Evolutionary conservation across 2,329 filamentous ascomycete species (phyloP), one percentile per base, ranked within the genome.

Genomic region (Pestalotiopsis sp.): DNA sequence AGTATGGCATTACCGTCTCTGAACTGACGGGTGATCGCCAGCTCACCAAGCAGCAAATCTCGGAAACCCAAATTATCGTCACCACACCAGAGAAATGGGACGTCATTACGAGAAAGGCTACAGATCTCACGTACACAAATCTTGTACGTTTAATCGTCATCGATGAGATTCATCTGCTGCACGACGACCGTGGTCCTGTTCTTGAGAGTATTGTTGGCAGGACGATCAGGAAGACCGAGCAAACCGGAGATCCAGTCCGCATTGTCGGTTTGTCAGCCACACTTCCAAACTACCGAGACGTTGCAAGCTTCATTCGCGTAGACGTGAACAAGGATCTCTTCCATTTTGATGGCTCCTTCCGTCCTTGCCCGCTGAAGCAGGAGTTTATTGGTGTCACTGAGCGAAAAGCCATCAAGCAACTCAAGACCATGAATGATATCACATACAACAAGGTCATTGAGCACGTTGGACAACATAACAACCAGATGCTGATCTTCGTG

Each of bases 21-120:
- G 96, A 99, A 81, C 85, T 99, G 76, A 99, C 96, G 70, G 96
- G 96, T 83, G 96, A 99, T 83, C 93, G 96, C 66, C 96, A 98
- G 82, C 91, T 99, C 78, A 99, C 95, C 23, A 99, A 99, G 82
- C 94, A 97, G 80, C 96, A 99, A 84, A 98, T 99, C 71, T 90
- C 95, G 1, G 96, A 99, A 76, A 99, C 96, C 0, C 95, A 99
- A 79, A 91, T 99, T 74, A 99, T 99, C 74, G 95, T 99, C 69
- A 99, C 96, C 0, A 99, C 96, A 0, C 96, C 96, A 23, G 96
- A 99, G 81, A 99, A 99, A 83, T 99, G 94, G 93, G 96, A 99
- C 81, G 95, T 99, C 73, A 98, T 99, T 74, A 99, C 97, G 5
- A 90, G 97, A 81, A 99, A 99, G 81, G 95, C 95, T 6, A 98